Evolutionary conservation across 2,329 filamentous ascomycete species (phyloP).

Genomic region (Fonsecaea nubica): DNA sequence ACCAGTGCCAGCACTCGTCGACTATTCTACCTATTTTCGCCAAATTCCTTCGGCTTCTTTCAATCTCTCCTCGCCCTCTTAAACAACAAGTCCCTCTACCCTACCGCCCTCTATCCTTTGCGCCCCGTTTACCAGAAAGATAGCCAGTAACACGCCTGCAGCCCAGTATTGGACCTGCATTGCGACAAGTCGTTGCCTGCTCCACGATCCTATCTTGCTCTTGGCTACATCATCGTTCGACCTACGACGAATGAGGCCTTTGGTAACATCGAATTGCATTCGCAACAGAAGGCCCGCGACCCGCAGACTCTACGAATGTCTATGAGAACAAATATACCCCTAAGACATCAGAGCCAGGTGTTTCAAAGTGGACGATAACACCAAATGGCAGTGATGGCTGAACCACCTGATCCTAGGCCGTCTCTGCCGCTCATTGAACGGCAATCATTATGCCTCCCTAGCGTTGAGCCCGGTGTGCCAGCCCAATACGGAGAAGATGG

Average conservation of each 20-base stretch:
- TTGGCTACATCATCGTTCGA: not conserved
- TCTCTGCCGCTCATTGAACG: conserved; percentile 43
- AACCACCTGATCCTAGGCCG: conserved; percentile 3
- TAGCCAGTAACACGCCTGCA: not conserved
- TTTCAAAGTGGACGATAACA: not conserved
- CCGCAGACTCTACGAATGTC: not conserved
- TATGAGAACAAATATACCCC: conserved; percentile 1
- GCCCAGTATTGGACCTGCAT: not conserved
- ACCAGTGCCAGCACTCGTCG: conserved; percentile 6
- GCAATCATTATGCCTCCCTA: conserved; percentile 52
- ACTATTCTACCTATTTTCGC: conserved; percentile 1
- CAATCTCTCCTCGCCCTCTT: not conserved
- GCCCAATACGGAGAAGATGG: conserved; percentile 52
- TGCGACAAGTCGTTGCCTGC: not conserved
- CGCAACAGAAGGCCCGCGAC: not conserved
- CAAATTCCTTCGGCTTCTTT: not conserved
- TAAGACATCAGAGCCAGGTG: conserved; percentile 12
- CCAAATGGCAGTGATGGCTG: conserved; percentile 24
- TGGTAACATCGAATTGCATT: not conserved
- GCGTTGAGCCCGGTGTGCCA: conserved; percentile 50
- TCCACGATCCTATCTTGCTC: conserved; percentile 5
- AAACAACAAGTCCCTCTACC: not conserved
- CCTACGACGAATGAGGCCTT: conserved; percentile 14
- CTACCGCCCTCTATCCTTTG: not conserved
- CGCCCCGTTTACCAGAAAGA: not conserved